phyloP scores from a whole-genome alignment of 148 eudicot genomes.

The Arbutus unedo region DNA sequence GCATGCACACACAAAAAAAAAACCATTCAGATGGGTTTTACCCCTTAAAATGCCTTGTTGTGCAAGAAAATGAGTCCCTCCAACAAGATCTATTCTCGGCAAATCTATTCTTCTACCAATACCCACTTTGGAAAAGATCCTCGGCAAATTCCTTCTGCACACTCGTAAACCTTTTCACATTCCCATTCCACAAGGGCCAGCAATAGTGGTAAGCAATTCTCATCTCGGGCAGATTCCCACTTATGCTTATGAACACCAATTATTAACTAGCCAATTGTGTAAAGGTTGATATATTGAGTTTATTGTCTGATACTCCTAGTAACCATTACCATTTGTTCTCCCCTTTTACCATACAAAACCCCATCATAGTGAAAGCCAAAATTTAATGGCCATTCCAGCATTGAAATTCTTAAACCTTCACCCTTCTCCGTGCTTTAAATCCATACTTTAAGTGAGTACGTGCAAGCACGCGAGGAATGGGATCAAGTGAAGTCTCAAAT shows the following conservation, averaged over 20 bases:
- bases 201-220: neutral
- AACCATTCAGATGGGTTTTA: neutral
- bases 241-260: neutral
- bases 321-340: too few species aligned
- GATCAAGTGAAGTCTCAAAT: too few species aligned
- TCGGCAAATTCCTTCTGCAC: neutral
- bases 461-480: too few species aligned
- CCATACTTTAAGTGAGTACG: too few species aligned
- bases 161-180: neutral
- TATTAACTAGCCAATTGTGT: too few species aligned
- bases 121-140: neutral
- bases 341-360: too few species aligned
- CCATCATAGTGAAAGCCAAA: too few species aligned
- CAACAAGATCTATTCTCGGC: neutral
- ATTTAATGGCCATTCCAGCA: too few species aligned
- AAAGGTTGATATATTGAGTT: too few species aligned
- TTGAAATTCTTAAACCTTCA: too few species aligned
- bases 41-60: neutral
- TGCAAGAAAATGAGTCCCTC: neutral
- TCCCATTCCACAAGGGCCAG: neutral
- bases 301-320: too few species aligned
- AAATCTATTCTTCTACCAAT: neutral
- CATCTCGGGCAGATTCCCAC: neutral
- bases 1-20: neutral
- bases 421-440: too few species aligned